Conservation (phyloP, 2,329 filamentous ascomycete genomes). For the Penicillium sp. region DNA sequence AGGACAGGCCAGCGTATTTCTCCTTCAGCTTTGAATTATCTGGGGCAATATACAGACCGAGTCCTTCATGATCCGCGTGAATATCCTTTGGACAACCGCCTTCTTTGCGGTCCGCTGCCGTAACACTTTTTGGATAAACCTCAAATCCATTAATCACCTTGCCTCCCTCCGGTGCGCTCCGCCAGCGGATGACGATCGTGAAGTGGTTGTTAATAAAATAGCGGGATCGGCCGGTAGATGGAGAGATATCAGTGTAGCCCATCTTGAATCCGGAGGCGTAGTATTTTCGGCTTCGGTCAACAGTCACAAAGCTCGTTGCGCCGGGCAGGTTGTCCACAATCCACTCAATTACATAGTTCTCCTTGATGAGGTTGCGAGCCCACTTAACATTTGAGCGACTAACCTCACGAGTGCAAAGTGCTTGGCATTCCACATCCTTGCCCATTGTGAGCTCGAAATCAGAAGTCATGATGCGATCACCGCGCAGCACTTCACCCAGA, state of each 20-base stretch:
- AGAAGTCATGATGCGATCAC: slow-evolving; percentile 80
- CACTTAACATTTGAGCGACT: slow-evolving; percentile 64
- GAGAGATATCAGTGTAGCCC: slow-evolving; percentile 69
- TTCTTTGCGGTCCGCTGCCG: slow-evolving; percentile 59
- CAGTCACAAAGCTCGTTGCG: slow-evolving; percentile 82
- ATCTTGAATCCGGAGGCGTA: slow-evolving; percentile 89
- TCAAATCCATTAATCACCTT: slow-evolving; percentile 87
- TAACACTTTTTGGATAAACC: slow-evolving; percentile 83
- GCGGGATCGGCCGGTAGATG: slow-evolving; percentile 58
- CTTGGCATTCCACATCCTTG: slow-evolving; percentile 69
- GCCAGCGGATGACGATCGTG: slow-evolving; percentile 78
- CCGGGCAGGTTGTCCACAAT: slow-evolving; percentile 90
- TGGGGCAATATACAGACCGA: slow-evolving; percentile 67
- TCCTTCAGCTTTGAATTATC: slow-evolving; percentile 59
- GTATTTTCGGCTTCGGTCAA: slow-evolving; percentile 81
- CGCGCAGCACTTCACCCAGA: slow-evolving; percentile 80
- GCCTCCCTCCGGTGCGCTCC: slow-evolving; percentile 67
- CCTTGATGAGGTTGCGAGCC: slow-evolving; percentile 69
- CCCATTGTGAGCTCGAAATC: slow-evolving; percentile 80
- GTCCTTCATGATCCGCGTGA: slow-evolving; percentile 60
- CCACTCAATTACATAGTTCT: slow-evolving; percentile 88
- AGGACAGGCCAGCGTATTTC: slow-evolving; percentile 60
- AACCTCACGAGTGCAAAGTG: slow-evolving; percentile 70
- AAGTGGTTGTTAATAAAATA: slow-evolving; percentile 87
- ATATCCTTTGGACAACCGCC: slow-evolving; percentile 68